A percentile compares a stretch with the other conserved stretches of the same genome.
Conservation (phyloP, 345 rosid genomes). For the Aquilaria yunnanensis region DNA sequence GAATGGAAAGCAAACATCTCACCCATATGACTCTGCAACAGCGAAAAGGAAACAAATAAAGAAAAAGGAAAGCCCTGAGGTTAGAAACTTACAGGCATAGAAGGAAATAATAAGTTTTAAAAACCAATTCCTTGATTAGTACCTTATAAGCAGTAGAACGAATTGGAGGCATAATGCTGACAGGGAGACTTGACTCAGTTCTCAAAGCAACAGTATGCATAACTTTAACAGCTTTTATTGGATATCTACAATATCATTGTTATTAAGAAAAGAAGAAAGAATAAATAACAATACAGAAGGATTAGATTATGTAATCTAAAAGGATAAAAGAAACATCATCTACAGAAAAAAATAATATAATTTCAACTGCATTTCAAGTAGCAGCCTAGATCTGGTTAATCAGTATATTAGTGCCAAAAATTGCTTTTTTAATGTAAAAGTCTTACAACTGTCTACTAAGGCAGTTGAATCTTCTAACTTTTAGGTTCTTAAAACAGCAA, state of each 20-base stretch:
- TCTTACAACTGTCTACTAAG: too few species aligned
- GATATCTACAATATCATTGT: conserved; percentile 44
- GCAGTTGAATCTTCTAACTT: too few species aligned
- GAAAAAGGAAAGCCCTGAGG: conserved; percentile 18
- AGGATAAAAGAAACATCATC: too few species aligned
- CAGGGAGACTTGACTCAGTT: conserved; percentile 79
- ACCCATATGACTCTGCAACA: conserved; percentile 79
- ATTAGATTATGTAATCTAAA: not conserved
- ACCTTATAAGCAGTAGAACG: conserved; percentile 54
- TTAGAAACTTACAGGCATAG: conserved; percentile 11
- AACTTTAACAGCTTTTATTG: conserved; percentile 86
- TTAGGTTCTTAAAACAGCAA: too few species aligned
- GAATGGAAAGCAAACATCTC: conserved; percentile 97
- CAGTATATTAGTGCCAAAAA: too few species aligned
- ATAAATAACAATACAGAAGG: not conserved
- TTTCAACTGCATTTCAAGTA: not conserved
- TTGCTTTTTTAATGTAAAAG: too few species aligned
- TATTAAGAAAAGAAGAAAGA: not conserved
- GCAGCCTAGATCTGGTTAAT: too few species aligned
- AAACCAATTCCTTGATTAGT: not conserved
- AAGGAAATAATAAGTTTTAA: not conserved
- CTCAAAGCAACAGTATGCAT: conserved; percentile 93
- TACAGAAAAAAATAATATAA: not conserved
- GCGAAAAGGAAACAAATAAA: too few species aligned
- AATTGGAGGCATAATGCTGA: conserved; percentile 43